Percentiles rank a stretch among this genome's conserved stretches.
phyloP scores from a whole-genome alignment of 2,329 filamentous ascomycete species.

The Colletotrichum zoysiae region DNA sequence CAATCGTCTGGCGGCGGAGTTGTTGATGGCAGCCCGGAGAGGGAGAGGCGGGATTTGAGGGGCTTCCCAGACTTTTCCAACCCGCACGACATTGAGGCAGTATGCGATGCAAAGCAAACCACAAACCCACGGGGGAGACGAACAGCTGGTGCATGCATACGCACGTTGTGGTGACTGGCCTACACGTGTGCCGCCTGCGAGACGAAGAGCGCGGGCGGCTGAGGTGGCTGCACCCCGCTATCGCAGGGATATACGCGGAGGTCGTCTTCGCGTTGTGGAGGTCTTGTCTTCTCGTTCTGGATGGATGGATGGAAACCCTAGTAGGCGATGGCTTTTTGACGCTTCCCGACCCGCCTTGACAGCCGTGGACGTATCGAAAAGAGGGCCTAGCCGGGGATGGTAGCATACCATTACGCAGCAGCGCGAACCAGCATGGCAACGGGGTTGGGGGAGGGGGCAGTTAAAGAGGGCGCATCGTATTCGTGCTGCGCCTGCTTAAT shows the following conservation, averaged over 20 bases:
- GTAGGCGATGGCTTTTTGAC: not conserved
- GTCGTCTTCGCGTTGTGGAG: not conserved
- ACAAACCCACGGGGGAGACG: not conserved
- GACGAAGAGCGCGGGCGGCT: not conserved
- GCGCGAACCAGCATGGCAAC: not conserved
- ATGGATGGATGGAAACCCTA: no score
- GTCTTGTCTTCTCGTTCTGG: not conserved
- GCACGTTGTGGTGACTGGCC: not conserved
- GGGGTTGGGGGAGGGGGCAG: conserved; percentile 1
- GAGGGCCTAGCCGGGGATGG: not conserved
- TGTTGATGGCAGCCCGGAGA: not conserved
- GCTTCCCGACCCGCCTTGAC: not conserved
- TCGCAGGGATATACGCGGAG: not conserved
- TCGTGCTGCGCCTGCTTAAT: not conserved
- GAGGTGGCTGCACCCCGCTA: not conserved
- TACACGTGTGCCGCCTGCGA: not conserved
- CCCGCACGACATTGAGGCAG: not conserved
- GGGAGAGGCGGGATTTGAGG: not conserved
- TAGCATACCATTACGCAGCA: not conserved
- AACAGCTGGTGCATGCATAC: not conserved
- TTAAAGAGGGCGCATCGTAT: conserved; percentile 14
- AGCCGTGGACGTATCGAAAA: not conserved
- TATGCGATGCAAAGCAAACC: not conserved
- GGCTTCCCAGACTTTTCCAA: not conserved
- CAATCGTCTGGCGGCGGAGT: not conserved